Evolutionary conservation across 1,284 basidiomycete genomes (phyloP), one percentile per base, ranked within the genome.

Genomic region (Pholiota adiposa): DNA sequence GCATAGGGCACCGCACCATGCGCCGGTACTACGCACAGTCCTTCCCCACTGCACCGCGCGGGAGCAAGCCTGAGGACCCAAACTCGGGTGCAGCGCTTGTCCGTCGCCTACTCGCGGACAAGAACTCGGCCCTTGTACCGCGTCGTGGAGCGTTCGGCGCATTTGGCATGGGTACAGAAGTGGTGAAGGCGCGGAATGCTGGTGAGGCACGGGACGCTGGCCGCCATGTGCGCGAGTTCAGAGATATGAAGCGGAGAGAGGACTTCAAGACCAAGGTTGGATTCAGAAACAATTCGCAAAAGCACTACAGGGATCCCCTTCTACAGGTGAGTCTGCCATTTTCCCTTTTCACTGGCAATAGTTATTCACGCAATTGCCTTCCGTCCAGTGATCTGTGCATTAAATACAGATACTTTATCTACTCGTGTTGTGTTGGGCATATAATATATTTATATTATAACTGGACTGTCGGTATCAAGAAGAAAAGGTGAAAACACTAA

Each of bases 191-290:
- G n/a, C 83, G 94, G 49, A 98, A 98, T 77, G 84, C 85, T 12
- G 97, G 97, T 2, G 96, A 99, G 77, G 97, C 97, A 2, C 85
- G 85, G 60, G 93, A 98, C 76, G 97, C 97, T 14, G 94, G 90
- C 44, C 83, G 93, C 55, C 94, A 97, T 75, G 86, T 94, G 0
- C 83, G 87, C 58, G 90, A 96, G 69, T 94, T 93, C 76, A 82
- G 92, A 60, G 97, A 98, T 71, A 87, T 91, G 70, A 85, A 82
- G 64, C 81, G 85, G 54, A 83, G 86, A 60, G 92, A 97, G 71
- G 86, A 90, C 43, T 94, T 93, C 83, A 94, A 90, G 79, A 97
- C 94, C 3, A 86, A 84, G 65, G 84, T 94, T 19, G 90, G 74
- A 0, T 92, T 87, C 72, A 84, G 83, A 51, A 83, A 92, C 75